Conservation (phyloP, 2,329 filamentous ascomycete species). For the Domatiomyces globalis region DNA sequence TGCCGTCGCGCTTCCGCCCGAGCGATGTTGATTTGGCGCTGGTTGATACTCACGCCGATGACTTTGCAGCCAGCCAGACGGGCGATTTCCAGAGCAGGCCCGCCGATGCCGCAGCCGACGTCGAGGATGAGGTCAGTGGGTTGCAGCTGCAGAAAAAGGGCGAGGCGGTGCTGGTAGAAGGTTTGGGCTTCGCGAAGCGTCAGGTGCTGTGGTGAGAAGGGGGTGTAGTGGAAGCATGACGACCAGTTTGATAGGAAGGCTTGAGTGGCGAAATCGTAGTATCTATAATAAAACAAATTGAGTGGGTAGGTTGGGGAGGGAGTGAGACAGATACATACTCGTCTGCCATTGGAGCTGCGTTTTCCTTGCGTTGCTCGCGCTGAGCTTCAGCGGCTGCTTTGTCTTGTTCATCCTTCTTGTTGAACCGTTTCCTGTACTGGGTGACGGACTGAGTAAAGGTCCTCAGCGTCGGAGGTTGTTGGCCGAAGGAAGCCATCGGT, state of each 20-base stretch:
- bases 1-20: background rate
- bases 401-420: slow-evolving; percentile 3
- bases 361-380: slow-evolving; percentile 3
- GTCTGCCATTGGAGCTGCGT: slow-evolving; percentile 4
- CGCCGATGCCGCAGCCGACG: slow-evolving; percentile 23
- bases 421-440: slow-evolving; percentile 5
- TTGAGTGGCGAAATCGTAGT: slow-evolving; percentile 17
- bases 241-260: slow-evolving; percentile 16
- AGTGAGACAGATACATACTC: slow-evolving; percentile 3
- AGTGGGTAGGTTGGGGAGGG: background rate
- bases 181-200: slow-evolving; percentile 12
- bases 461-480: background rate
- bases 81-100: slow-evolving; percentile 21
- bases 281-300: slow-evolving; percentile 2
- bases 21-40: slow-evolving; percentile 19
- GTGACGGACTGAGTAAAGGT: slow-evolving; percentile 3
- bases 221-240: slow-evolving; percentile 18
- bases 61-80: slow-evolving; percentile 19
- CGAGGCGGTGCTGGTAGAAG: slow-evolving; percentile 21
- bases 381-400: slow-evolving; percentile 1
- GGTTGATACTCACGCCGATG: slow-evolving; percentile 21
- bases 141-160: slow-evolving; percentile 15
- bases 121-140: slow-evolving; percentile 20
- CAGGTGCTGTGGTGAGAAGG: slow-evolving; percentile 13
- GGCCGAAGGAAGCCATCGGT: background rate